phyloP scores from a whole-genome alignment of 305 asterid species.

The Fraxinus ornus region DNA sequence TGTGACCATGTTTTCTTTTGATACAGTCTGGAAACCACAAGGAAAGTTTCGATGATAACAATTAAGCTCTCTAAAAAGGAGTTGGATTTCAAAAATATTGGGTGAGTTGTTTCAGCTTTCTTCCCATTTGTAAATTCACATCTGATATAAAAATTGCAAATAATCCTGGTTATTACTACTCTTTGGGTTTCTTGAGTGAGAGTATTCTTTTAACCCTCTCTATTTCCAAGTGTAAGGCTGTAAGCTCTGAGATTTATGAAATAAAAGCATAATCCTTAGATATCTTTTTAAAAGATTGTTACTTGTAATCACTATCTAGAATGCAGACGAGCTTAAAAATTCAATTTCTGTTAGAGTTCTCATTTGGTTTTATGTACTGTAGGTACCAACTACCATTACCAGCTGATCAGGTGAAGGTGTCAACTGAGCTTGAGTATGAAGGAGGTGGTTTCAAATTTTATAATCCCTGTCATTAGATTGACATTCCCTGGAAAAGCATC shows the following conservation, averaged over 20 bases:
- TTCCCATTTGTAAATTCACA: not conserved
- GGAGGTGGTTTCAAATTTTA: constrained; percentile 49
- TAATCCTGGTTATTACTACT: not conserved
- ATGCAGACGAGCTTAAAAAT: not conserved
- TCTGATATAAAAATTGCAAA: not conserved
- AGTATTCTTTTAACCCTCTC: not conserved
- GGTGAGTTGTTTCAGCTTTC: constrained; percentile 6
- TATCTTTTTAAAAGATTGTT: not conserved
- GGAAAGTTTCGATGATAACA: constrained; percentile 95
- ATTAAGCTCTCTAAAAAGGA: constrained; percentile 79
- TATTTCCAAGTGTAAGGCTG: not conserved
- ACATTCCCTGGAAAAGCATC: not conserved
- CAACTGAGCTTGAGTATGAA: constrained; percentile 61
- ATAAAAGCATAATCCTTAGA: not conserved
- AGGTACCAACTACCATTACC: constrained; percentile 92
- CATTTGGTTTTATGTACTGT: constrained; percentile 16
- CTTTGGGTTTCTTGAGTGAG: not conserved
- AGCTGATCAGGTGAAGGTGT: constrained; percentile 75
- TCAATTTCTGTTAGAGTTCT: not conserved
- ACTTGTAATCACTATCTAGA: not conserved
- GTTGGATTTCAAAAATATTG: constrained; percentile 42
- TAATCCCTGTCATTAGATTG: not conserved
- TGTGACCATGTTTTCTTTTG: not conserved
- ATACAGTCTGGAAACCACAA: constrained; percentile 80
- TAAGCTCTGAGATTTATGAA: not conserved